Base-by-base conservation (phyloP, 2,329 filamentous ascomycete species). In the Helotiales sp. region DNA sequence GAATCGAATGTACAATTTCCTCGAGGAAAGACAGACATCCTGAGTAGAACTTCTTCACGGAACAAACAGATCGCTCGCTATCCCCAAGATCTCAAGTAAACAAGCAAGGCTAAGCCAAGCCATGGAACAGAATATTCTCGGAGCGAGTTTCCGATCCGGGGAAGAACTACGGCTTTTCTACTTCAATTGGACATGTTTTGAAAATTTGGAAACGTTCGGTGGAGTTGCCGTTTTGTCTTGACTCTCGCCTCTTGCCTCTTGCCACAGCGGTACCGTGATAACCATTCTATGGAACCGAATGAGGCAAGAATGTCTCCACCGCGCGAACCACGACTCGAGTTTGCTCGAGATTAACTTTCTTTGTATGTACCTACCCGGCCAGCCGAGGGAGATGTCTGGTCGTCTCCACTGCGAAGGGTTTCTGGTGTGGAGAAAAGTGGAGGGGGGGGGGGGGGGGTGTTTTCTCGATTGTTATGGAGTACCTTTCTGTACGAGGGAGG, bases 311-410 rank as follows among this genome's bases (percentile, higher is more conserved):
- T 45, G 17, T 45, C 17, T 45, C 40, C 40, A 45, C 40, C 20
- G 17, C 17, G 8, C 40, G 40, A 45, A 45, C 20, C 40, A 45
- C 40, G 40, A 45, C 40, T 45, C 40, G 40, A 45, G 6, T 10
- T 45, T 45, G 7, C 40, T 45, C 40, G 40, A n/a, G n/a, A n/a
- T n/a, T n/a, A n/a, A n/a, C n/a, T n/a, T n/a, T n/a, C n/a, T n/a
- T n/a, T n/a, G n/a, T n/a, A n/a, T n/a, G n/a, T n/a, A n/a, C n/a
- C 40, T 55, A 37, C n/a, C 32, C 32, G 54, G 32, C 8, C 6
- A 24, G 20, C 54, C 54, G 30, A 57, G 24, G 20, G 54, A n/a
- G 40, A 37, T 57, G 54, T 37, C n/a, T 57, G 54, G 40, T 37
- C 54, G 32, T 22, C 54, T 24, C 11, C 8, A 22, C 20, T 6